phyloP scores from a whole-genome alignment of 805 yeast species.

The Candida easanensis region DNA sequence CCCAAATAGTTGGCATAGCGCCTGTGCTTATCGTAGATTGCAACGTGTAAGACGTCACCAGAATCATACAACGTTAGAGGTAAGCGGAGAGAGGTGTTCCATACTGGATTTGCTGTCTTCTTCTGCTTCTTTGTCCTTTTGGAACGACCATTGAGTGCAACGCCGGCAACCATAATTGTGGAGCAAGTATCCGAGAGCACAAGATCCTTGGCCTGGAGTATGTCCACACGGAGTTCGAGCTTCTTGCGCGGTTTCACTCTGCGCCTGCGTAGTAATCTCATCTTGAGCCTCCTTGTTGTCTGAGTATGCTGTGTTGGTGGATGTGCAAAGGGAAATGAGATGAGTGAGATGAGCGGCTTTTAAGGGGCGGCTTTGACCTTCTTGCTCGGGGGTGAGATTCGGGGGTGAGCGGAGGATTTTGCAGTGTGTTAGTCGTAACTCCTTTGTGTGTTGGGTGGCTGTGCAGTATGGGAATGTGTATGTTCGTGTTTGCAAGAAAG shows the following conservation, averaged over 20 bases:
- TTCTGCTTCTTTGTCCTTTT: slow-evolving; percentile 22
- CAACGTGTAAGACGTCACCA: slow-evolving; percentile 21
- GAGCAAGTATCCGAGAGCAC: slow-evolving; percentile 17
- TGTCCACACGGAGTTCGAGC: slow-evolving; percentile 20
- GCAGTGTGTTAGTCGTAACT: no score
- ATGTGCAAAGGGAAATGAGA: no score
- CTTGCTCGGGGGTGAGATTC: no score
- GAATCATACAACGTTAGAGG: slow-evolving; percentile 8
- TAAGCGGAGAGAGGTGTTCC: slow-evolving; percentile 21
- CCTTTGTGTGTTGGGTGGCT: no score
- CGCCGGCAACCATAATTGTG: slow-evolving; percentile 24
- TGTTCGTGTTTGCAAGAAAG: no score
- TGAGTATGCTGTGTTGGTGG: no score
- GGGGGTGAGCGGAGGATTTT: no score
- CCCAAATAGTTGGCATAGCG: slow-evolving; percentile 28
- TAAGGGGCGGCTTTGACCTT: no score
- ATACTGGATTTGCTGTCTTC: slow-evolving; percentile 24
- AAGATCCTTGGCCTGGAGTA: slow-evolving; percentile 24
- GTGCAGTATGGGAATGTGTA: no score
- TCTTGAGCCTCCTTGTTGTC: no score
- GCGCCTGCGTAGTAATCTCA: slow-evolving; percentile 3
- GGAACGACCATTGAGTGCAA: slow-evolving; percentile 22
- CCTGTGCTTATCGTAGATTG: slow-evolving; percentile 27
- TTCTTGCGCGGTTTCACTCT: slow-evolving; percentile 12
- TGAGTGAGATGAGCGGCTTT: no score